Evolutionary conservation across 805 yeast genomes (phyloP).

Genomic region (Metschnikowia shivogae): DNA sequence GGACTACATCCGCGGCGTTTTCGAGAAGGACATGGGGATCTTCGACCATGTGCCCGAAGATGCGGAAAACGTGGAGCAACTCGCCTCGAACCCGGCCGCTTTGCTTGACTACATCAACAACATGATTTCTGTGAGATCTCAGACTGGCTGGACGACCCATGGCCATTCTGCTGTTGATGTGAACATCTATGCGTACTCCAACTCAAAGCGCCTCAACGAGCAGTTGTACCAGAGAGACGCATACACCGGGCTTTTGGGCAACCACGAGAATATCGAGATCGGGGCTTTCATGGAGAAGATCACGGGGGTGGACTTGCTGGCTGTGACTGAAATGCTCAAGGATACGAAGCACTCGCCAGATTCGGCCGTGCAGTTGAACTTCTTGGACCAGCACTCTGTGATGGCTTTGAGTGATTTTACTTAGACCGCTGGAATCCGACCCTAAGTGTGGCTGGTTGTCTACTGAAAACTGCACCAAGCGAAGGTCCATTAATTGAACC

Average conservation of each 20-base stretch:
- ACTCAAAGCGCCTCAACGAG: constrained; percentile 42
- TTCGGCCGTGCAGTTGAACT: not conserved
- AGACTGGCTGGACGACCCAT: constrained; percentile 94
- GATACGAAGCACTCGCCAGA: constrained; percentile 47
- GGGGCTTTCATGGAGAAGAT: constrained; percentile 66
- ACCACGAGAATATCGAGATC: constrained; percentile 82
- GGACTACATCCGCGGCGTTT: constrained; percentile 43
- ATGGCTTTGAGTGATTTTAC: not conserved
- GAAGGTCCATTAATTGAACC: no score
- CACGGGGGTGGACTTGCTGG: constrained; percentile 44
- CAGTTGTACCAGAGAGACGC: constrained; percentile 27
- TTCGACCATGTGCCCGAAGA: constrained; percentile 54
- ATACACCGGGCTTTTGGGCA: constrained; percentile 57
- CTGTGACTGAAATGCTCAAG: constrained; percentile 47
- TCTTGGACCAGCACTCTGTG: not conserved
- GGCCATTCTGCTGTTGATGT: constrained; percentile 97
- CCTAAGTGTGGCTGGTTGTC: no score
- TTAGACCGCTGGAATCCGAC: not conserved
- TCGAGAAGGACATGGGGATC: constrained; percentile 67
- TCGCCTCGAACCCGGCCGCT: constrained; percentile 24
- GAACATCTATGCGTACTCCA: constrained; percentile 79
- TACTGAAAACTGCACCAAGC: no score
- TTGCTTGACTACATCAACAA: constrained; percentile 56
- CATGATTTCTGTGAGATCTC: constrained; percentile 76
- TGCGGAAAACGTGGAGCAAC: constrained; percentile 19